These are phyloP conservation scores for Penicillium sp. DNA, from an alignment of 2,329 filamentous ascomycete genomes.

Conservation along the genomic window DNA sequence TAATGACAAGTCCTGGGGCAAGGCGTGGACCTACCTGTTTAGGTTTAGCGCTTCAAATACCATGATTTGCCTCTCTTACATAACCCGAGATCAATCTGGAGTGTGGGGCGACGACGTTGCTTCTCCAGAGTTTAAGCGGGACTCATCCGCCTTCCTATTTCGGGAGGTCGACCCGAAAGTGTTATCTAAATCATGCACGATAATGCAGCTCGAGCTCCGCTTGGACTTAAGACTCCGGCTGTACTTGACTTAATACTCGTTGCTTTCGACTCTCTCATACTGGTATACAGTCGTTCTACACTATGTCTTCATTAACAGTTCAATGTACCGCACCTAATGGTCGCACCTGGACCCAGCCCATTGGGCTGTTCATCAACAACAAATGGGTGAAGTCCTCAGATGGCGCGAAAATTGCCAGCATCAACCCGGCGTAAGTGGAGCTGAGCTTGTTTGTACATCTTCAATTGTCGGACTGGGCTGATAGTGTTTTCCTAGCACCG, in stretches of 20 bases:
- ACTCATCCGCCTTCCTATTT: conserved; percentile 11
- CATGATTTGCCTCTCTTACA: not conserved
- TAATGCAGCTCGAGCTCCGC: conserved; percentile 4
- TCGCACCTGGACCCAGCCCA: conserved; percentile 38
- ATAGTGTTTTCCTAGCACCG: not conserved
- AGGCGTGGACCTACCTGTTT: conserved; percentile 23
- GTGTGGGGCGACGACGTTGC: conserved; percentile 3
- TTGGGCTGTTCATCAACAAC: conserved; percentile 47
- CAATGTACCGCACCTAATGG: conserved; percentile 42
- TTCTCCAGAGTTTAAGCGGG: conserved; percentile 8
- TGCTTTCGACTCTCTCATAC: conserved; percentile 1
- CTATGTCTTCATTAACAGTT: conserved; percentile 28
- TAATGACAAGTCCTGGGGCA: not conserved
- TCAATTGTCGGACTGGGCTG: conserved; percentile 16
- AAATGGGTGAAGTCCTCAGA: conserved; percentile 42
- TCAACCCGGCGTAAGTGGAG: conserved; percentile 32
- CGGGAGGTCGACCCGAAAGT: conserved; percentile 17
- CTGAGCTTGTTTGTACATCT: not conserved
- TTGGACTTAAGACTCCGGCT: conserved; percentile 14
- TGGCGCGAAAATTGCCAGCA: conserved; percentile 37
- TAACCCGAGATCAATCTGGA: conserved; percentile 11
- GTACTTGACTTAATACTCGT: conserved; percentile 5
- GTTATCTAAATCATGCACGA: conserved; percentile 4
- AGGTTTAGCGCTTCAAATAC: conserved; percentile 10
- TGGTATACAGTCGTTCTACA: not conserved